Evolutionary conservation across 2,329 filamentous ascomycete genomes (phyloP), one percentile per base, ranked within the genome.

Genomic region (Monosporascus sp.): DNA sequence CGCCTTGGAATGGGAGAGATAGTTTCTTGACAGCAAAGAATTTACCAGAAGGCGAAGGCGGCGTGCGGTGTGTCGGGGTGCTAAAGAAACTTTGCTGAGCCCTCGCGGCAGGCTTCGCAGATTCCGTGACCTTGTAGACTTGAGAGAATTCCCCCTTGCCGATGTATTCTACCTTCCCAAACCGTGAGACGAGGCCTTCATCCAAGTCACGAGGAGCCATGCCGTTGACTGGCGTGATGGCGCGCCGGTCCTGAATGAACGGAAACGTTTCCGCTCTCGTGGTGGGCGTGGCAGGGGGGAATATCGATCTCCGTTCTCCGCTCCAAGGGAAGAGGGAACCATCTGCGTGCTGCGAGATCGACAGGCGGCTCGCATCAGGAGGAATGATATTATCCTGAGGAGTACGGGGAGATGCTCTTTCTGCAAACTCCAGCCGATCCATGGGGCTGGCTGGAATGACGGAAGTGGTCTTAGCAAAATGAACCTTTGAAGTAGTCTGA

Each of bases 21-120:
- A 90, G 86, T 74, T 96, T 97, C 77, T 99, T 99, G 51, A 99
- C 92, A 2, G 93, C 93, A 76, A 87, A 97, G 0, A 96, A 85
- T 51, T 80, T 78, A 37, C 80, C 77, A 22, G 79, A 64, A 7
- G 80, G 74, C 41, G 75, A 79, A 11, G 78, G 79, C 8, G 82
- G 77, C n/a, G 78, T 75, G 11, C 76, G 70, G 51, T 70, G 71
- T 1, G 72, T 75, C 1, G 80, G 75, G 1, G 78, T 80, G 55
- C 71, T 70, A 46, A 74, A 74, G 51, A 77, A 70, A 49, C 63
- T 62, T 51, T 55, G 74, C 52, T 61, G 75, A 63, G 69, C 75
- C 70, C 63, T 77, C 61, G 60, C 71, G 65, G 54, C 71, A 63
- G 66, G 55, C n/a, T 67, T 64, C 8, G 60, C 58, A 9, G 63